Evolutionary conservation across 139 green algal genomes (phyloP), one percentile per base, ranked within the genome.

Genomic region (Tetradesmus lagerheimii): DNA sequence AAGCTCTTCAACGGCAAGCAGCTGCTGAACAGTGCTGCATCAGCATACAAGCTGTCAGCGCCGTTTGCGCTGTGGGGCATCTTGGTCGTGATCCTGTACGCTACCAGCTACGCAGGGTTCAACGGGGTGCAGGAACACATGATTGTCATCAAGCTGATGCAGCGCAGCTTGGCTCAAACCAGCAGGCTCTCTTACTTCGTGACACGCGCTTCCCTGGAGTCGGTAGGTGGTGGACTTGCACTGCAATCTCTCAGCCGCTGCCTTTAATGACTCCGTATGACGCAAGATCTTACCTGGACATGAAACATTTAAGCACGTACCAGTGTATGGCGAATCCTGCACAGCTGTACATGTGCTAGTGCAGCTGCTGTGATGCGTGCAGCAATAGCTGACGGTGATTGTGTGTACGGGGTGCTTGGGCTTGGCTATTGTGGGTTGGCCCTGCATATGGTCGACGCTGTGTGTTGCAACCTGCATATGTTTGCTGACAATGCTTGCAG

Each of bases 1-100:
- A 90, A 79, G 57, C 78, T 91, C 4, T 91, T 87, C 87, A 87
- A 91, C 67, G 87, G 87, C 53, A 91, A 91, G 87, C 38, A 66
- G 50, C 87, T 91, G 43, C 18, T 35, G 29, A 91, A 57, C 53
- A 82, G 53, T 34, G 53, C 87, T 35, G 37, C 57, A 25, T 88
- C 89, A 78, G 85, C 89, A 6, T 64, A 90, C 39, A 31, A 45
- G 53, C 85, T 93, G 4, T 79, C 88, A 16, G 39, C 88, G 74
- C 91, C 91, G 0, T 92, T 91, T 45, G 15, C 91, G 39, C 1
- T 92, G 50, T 93, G 88, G 88, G 91, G 91, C 41, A 43, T 87
- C 4, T 29, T 93, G 27, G 89, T 93, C 1, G 82, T 93, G 25
- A 45, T 80, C 20, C 87, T 93, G 66, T 93, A 93, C 66, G 90